phyloP scores from a whole-genome alignment of 208 protist genomes.

The Wallacemonas sp. region DNA sequence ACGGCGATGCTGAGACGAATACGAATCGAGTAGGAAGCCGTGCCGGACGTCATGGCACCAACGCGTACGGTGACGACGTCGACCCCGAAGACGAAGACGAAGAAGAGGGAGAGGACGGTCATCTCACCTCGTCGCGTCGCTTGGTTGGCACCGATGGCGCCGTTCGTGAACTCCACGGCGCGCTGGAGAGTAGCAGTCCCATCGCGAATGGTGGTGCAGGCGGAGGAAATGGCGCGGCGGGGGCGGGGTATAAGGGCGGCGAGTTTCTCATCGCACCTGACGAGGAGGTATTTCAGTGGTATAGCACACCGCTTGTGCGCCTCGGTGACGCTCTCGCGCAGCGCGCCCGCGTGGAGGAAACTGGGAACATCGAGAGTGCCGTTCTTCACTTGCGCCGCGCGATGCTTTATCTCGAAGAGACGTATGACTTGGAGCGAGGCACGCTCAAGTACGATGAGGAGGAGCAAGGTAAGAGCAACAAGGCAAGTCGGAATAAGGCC shows the following conservation, averaged over 20 bases:
- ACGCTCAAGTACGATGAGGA: conserved; percentile 42
- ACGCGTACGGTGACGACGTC: background rate
- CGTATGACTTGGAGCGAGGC: conserved; percentile 72
- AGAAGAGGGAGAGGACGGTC: conserved; percentile 21
- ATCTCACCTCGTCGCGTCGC: no score
- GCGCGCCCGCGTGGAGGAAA: conserved; percentile 37
- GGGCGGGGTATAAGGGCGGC: conserved; percentile 4
- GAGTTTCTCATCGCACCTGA: conserved; percentile 41
- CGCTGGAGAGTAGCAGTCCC: conserved; percentile 33
- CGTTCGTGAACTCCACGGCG: conserved; percentile 23
- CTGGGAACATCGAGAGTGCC: conserved; percentile 57
- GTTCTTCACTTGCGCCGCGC: conserved; percentile 75
- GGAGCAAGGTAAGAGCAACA: no score
- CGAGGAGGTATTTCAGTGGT: conserved; percentile 75
- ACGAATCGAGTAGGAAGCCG: no score
- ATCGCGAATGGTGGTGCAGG: conserved; percentile 15
- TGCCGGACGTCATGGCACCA: background rate
- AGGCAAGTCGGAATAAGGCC: no score
- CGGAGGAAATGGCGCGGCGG: no score
- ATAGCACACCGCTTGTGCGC: conserved; percentile 67
- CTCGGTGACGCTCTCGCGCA: conserved; percentile 35
- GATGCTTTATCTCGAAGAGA: conserved; percentile 86
- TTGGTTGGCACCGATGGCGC: no score
- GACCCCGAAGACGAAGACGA: conserved; percentile 12
- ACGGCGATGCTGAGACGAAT: no score